Evolutionary conservation across 73 alveolate genomes (phyloP), one percentile per base, ranked within the genome.

Genomic region (Stentor coeruleus): DNA sequence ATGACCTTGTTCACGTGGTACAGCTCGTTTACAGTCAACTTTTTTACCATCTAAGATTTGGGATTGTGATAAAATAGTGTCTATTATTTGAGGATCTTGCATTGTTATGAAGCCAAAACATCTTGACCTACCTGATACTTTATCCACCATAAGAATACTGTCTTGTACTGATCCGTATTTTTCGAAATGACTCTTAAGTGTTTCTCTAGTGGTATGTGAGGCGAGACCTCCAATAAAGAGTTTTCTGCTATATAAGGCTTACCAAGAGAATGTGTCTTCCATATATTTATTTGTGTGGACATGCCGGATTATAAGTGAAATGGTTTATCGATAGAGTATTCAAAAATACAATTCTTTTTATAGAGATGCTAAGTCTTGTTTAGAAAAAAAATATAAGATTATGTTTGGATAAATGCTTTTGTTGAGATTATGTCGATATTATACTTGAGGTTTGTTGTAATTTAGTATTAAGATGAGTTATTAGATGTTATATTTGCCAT

Each of bases 61-160:
- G 15, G 88, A 85, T n/a, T n/a, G n/a, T 20, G 59, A 28, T 3
- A 90, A 15, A 55, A 90, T 59, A 36, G 26, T 15, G 14, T 74
- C 60, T 4, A 82, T 81, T 20, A 37, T 40, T 3, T 74, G 11
- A 3, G 81, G 81, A 30, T 74, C 55, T 74, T 38, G 74, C 84
- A 81, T 41, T 30, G 76, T 87, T 3, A 90, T 85, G 58, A 90
- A 90, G 30, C 95, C 95, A 59, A 90, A 90, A 0, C 95, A 91
- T 59, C 95, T 20, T 6, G 91, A 83, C 39, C 83, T 76, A 26
- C 86, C 92, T 75, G 86, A 59, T 6, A 60, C 26, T n/a, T 38
- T 31, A 38, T 75, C 83, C 15, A 39, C 80, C 15, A 75, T 40
- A 20, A 75, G 33, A 14, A 35, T 20, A 38, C 74, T 14, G 33